Evolutionary conservation across 768 basidiomycete genomes (phyloP), one percentile per base, ranked within the genome.

Genomic region (Kwoniella sp.): DNA sequence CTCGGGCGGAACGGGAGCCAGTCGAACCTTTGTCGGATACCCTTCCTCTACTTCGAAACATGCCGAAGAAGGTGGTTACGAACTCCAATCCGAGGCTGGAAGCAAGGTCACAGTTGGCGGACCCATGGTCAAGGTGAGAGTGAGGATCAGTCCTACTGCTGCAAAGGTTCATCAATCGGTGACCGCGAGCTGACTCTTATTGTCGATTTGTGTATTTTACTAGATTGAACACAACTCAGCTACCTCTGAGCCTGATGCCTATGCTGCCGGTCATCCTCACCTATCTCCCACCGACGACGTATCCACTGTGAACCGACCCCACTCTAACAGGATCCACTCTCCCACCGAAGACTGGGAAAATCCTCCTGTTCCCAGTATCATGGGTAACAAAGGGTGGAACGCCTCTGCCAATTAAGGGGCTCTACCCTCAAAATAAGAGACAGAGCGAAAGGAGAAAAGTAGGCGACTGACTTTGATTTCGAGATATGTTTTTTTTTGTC

Each of bases 71-170:
- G 55, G 44, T 9, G 37, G 24, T 3, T 47, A 59, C 21, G 58
- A 49, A 40, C 13, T 59, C 48, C 7, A 30, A 15, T 30, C 24
- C 21, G 58, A 51, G n/a, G 29, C 9, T 1, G 58, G 47, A 24
- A 59, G 58, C 29, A 26, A 48, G 17, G 29, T 59, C 9, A 26
- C 58, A 8, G 21, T 59, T 17, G 24, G 26, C 19, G 58, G 58
- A 25, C 58, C 48, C 15, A 50, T 59, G 58, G 58, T 51, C 27
- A 59, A 59, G 30, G 58, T 59, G 48, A 59, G 58, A 47, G 55
- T 47, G 2, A 57, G 44, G 17, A 22, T 27, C 26, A 9, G 46
- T 2, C 40, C 15, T 24, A 36, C 8, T 36, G 22, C 3, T 36
- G 33, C 8, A 5, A 33, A 13, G 29, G 26, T 33, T 30, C 29